These are phyloP conservation scores for Corymbia maculata DNA, from an alignment of 345 rosid species.

Conservation along the genomic window DNA sequence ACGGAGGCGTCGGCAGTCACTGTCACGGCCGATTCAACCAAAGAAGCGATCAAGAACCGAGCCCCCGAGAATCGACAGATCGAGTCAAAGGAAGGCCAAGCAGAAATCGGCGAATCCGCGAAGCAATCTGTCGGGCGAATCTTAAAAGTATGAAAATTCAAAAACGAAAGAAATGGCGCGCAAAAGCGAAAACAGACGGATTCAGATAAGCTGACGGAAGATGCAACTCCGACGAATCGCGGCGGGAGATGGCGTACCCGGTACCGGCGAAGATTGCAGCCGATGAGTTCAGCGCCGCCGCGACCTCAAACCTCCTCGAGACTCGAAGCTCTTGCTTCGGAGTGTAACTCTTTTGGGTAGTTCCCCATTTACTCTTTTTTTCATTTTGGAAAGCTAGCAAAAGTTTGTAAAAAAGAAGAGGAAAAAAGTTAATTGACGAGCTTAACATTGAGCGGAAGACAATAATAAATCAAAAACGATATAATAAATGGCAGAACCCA, in stretches of 20 bases:
- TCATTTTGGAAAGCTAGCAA: neutral
- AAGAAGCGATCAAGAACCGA: neutral
- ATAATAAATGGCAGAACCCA: neutral
- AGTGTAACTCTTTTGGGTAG: neutral
- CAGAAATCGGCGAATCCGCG: neutral
- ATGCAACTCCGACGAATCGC: neutral
- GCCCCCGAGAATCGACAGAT: neutral
- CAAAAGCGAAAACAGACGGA: neutral
- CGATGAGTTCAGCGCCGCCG: neutral
- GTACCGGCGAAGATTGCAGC: neutral
- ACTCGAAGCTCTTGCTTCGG: neutral
- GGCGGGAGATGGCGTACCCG: neutral
- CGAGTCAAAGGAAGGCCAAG: neutral
- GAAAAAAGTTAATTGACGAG: neutral
- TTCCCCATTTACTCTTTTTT: neutral
- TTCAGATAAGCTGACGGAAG: neutral
- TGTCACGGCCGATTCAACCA: neutral
- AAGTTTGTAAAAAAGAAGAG: neutral
- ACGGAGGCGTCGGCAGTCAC: neutral
- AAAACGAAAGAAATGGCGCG: neutral
- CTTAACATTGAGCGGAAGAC: neutral
- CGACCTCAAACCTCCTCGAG: neutral
- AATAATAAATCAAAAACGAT: neutral
- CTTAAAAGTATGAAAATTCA: neutral
- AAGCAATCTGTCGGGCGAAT: neutral